Conservation (phyloP, 1,284 basidiomycete genomes). For the Ganoderma leucocontextum region DNA sequence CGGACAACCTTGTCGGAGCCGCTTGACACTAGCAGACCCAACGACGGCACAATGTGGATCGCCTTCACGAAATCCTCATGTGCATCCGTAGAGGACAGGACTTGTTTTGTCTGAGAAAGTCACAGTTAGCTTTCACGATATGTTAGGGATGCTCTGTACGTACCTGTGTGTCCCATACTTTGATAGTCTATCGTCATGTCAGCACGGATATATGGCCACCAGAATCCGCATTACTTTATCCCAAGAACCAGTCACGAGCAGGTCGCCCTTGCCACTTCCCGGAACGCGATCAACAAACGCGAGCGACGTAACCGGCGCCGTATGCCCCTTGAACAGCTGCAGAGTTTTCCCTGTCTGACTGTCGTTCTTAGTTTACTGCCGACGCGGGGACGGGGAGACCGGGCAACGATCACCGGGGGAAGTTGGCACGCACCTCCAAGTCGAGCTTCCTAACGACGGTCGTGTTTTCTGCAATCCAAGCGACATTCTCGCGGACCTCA, state of each 20-base stretch:
- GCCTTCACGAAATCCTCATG: constrained; percentile 91
- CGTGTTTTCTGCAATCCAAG: constrained; percentile 90
- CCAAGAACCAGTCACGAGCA: constrained; percentile 90
- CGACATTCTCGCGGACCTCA: constrained; percentile 66
- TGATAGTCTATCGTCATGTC: constrained; percentile 66
- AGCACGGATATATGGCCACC: constrained; percentile 21
- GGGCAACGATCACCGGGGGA: constrained; percentile 7
- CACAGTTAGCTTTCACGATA: background rate
- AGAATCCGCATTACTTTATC: constrained; percentile 65
- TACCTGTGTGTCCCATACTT: constrained; percentile 83
- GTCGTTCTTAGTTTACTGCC: constrained; percentile 11
- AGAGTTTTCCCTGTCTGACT: constrained; percentile 80
- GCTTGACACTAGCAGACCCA: constrained; percentile 81
- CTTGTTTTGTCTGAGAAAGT: constrained; percentile 63
- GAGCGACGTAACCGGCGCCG: constrained; percentile 86
- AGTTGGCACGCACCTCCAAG: constrained; percentile 63
- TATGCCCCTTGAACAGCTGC: constrained; percentile 82
- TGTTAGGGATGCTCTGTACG: constrained; percentile 30
- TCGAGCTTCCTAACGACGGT: constrained; percentile 77
- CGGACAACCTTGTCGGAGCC: constrained; percentile 92
- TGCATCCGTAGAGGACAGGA: constrained; percentile 77
- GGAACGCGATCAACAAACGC: constrained; percentile 61
- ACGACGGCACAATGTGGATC: constrained; percentile 71
- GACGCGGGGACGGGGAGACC: constrained; percentile 1
- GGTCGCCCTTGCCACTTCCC: constrained; percentile 49